Conservation (phyloP, 192 early-diverging fungal genomes). For the Pecoramyces ruminantium region DNA sequence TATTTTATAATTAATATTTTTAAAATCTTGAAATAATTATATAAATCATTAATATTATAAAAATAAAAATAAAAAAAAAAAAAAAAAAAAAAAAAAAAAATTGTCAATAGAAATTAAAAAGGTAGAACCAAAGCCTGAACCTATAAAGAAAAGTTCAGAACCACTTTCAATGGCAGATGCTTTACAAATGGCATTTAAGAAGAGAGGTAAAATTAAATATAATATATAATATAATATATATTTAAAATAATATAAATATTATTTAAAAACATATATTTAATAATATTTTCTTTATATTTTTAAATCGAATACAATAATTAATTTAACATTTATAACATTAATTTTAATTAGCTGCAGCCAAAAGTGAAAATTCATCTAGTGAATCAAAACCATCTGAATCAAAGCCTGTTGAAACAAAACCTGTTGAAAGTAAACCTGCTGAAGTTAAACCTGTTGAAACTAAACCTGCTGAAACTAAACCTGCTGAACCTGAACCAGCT, state of each 20-base stretch:
- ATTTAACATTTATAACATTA: too few relatives aligned
- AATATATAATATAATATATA: too few relatives aligned
- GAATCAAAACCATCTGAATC: neutral
- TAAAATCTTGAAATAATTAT: neutral
- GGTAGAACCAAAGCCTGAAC: neutral
- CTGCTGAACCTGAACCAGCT: neutral
- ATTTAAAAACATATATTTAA: too few relatives aligned
- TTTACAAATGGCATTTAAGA: neutral
- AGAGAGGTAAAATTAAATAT: neutral
- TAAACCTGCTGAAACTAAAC: neutral
- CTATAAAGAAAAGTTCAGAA: neutral
- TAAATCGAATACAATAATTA: too few relatives aligned
- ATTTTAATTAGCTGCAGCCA: too few relatives aligned
- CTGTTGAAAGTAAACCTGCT: neutral
- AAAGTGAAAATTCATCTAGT: neutral
- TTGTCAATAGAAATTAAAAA: neutral
- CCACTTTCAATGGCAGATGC: neutral
- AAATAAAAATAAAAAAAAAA: too few relatives aligned
- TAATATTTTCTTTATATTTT: too few relatives aligned
- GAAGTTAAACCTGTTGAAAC: neutral
- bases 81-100: too few relatives aligned
- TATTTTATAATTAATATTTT: neutral
- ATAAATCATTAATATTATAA: too few relatives aligned
- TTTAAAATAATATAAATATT: too few relatives aligned
- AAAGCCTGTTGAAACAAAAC: neutral